Base-by-base conservation (phyloP, 148 eudicot genomes). In the Tetragonia tetragonoides region DNA sequence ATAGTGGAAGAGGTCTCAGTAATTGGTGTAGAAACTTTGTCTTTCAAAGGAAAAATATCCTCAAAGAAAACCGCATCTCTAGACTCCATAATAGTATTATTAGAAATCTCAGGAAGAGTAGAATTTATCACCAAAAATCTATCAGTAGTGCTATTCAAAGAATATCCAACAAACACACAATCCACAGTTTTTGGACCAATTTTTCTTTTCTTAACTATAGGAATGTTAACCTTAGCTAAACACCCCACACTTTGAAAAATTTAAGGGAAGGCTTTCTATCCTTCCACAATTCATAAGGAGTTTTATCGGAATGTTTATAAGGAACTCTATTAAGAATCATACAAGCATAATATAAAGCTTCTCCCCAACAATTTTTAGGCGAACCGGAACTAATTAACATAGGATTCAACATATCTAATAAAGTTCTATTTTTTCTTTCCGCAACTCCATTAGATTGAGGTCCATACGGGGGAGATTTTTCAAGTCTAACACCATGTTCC, bases 141-240 rank as follows among this genome's bases (percentile, higher is more conserved):
- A 1, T 37, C 34, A 34, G 68, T 65, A 65, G 41, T 34, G 34
- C 41, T 65, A 65, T 65, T 12, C 34, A 37, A 11, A 11, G 68
- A 65, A 65, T 37, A 65, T 11, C 68, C 42, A 65, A 65, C 68
- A 65, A 65, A 65, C 40, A 37, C 68, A 37, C 68, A 65, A 34
- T 65, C 42, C 34, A 23, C 38, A 6, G 38, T 62, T 62, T 62
- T 62, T 3, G 66, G 66, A 11, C 66, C 66, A 62, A 62, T 65
- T 34, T 65, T 65, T 38, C 68, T 34, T 65, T 65, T 34, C 41
- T 65, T 65, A 11, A 14, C 42, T 10, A 65, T 65, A 34, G 41
- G 68, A 65, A 65, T 65, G 10, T 37, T 65, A 11, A 65, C 68
- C 34, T 28, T 28, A 28, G 34, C 34, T 28, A 28, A 28, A 1